Conservation (phyloP, 2,329 filamentous ascomycete genomes). For the Colletotrichum higginsianum region DNA sequence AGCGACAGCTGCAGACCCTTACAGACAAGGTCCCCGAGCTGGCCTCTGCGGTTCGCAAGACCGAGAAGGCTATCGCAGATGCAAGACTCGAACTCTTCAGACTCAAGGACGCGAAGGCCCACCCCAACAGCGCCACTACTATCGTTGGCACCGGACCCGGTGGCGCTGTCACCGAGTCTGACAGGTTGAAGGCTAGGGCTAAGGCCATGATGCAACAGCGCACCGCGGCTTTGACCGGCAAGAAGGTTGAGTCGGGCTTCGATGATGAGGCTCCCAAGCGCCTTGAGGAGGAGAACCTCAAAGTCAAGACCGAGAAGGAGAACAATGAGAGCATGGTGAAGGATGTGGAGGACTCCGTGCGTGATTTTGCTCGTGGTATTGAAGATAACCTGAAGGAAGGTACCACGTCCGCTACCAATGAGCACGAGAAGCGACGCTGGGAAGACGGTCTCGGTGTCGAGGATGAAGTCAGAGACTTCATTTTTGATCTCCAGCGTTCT, state of each 20-base stretch:
- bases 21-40: conserved; percentile 93
- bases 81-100: conserved; percentile 94
- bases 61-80: conserved; percentile 94
- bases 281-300: conserved; percentile 88
- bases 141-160: conserved; percentile 95
- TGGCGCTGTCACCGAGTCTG: conserved; percentile 90
- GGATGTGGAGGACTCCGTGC: conserved; percentile 96
- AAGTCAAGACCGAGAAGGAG: conserved; percentile 87
- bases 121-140: conserved; percentile 83
- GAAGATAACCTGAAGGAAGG: conserved; percentile 91
- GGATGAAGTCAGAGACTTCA: conserved; percentile 97
- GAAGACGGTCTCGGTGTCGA: conserved; percentile 97
- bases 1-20: conserved; percentile 89
- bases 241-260: conserved; percentile 77
- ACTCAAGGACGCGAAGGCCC: conserved; percentile 90
- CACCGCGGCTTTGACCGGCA: conserved; percentile 91
- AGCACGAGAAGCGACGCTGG: conserved; percentile 95
- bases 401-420: conserved; percentile 79
- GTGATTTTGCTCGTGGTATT: conserved; percentile 86
- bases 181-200: conserved; percentile 93
- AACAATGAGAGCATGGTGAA: conserved; percentile 96
- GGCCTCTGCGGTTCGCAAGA: conserved; percentile 90
- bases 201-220: conserved; percentile 99
- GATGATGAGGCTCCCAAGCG: conserved; percentile 89
- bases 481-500: conserved; percentile 92